phyloP scores from a whole-genome alignment of 2,329 filamentous ascomycete species.

The Paecilomyces niveus region DNA sequence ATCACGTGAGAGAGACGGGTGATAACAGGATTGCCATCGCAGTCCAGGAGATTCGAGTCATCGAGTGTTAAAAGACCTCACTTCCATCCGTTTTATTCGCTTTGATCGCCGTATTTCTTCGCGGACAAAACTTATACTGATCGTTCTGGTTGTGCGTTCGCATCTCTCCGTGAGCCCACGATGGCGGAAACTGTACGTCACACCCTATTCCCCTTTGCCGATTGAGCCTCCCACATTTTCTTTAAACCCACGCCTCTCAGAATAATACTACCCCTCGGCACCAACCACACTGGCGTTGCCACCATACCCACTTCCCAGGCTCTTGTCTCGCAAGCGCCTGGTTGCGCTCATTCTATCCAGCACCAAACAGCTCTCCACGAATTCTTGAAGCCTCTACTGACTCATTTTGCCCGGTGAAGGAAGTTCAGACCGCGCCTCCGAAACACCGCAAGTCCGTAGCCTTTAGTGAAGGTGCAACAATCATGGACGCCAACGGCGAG shows the following conservation, averaged over 20 bases:
- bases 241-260: slow-evolving; percentile 13
- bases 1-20: background rate
- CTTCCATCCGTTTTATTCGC: background rate
- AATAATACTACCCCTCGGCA: slow-evolving; percentile 21
- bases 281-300: slow-evolving; percentile 14
- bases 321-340: background rate
- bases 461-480: slow-evolving; percentile 78
- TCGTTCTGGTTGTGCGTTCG: background rate
- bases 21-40: background rate
- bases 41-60: background rate
- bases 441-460: slow-evolving; percentile 89
- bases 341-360: background rate
- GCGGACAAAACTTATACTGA: background rate
- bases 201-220: slow-evolving; percentile 27
- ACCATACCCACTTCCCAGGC: slow-evolving; percentile 1
- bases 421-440: slow-evolving; percentile 45
- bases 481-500: slow-evolving; percentile 84
- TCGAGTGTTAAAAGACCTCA: background rate
- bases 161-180: slow-evolving; percentile 6
- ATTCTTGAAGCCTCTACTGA: slow-evolving; percentile 16
- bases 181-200: slow-evolving; percentile 41
- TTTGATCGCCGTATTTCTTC: background rate
- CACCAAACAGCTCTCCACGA: background rate
- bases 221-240: slow-evolving; percentile 34
- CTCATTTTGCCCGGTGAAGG: slow-evolving; percentile 26